Base-by-base conservation (phyloP, 331 rosid species). In the Rhamnella rubrinervis region DNA sequence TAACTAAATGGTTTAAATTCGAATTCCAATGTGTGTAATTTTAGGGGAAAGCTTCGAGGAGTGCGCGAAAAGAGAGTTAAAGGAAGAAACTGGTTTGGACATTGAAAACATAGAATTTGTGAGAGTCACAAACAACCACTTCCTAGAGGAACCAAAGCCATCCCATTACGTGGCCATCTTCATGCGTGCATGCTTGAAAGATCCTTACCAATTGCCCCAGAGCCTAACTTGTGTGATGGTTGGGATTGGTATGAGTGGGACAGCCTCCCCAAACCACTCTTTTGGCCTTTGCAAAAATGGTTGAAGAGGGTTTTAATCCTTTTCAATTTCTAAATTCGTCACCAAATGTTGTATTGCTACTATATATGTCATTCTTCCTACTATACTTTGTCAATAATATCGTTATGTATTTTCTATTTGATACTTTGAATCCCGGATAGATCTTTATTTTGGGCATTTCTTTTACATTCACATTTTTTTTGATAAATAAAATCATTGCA, bases 41-140 rank as follows among this genome's bases (percentile, higher is more conserved):
- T 8, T 61, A 89, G 98, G 95, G 12, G 97, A 92, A 81, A 85
- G 88, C 71, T 92, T 89, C 17, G 95, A 89, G 71, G 89, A 84
- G 70, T 89, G 96, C 37, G 92, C 85, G 3, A 78, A 31, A 18
- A 85, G 95, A 55, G 98, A 92, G 60, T 8, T 89, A 81, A 92
- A 78, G 62, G 98, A 92, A 70, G 98, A 92, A 76, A 89, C 89
- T 0, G 98, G 92, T 31, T 12, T 89, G 80, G 87, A 69, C 28
- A 56, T 84, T 2, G 75, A 66, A 41, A 77, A 83, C 11, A 40
- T 70, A 0, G 92, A 87, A 81, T 62, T 75, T 9, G 9, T 92
- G 38, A 87, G 88, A 1, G 86, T 85, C 16, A 89, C 83, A 0
- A 89, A 92, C 85, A 82, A 79, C 20, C 56, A 87, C 55, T 68